Evolutionary conservation across 805 yeast species (phyloP), one percentile per base, ranked within the genome.

Genomic region (Myxozyma monticola): DNA sequence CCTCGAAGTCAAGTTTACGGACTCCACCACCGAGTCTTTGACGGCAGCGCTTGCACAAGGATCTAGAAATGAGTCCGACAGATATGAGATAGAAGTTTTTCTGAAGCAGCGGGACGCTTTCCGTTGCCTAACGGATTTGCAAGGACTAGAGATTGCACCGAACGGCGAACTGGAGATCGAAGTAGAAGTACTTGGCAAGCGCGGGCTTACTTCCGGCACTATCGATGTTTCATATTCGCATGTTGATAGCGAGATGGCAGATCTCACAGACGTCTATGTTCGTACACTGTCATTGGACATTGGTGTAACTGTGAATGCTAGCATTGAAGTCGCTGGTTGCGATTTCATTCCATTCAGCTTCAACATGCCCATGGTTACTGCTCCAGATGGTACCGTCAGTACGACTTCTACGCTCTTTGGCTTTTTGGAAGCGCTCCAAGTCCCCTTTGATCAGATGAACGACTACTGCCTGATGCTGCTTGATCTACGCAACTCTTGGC

Each of bases 401-500:
- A 54, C 61, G 14, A 50, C 54, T 3, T 31, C 48, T 4, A 25
- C 24, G 38, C 41, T 47, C 8, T 4, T 30, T 3, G 33, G 47
- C 24, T 56, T 54, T 59, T 37, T 57, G 41, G 42, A 33, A 12
- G 20, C 34, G 3, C 17, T 56, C 5, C 52, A 52, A 9, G n/a
- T 56, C 12, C 49, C 44, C 31, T 43, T 60, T 71, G 73, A 31
- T 54, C 62, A 35, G 62, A 75, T 56, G 43, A 69, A 78, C 2
- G 81, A 80, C 42, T 87, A 76, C 65, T 82, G 84, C 55, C 68
- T 85, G 40, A 69, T 85, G 46, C 74, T 88, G 0, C 62, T 91
- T 12, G 98, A 93, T 64, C 68, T 93, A 49, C 76, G 88, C 57
- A 91, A 93, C 65, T 75, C 85, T 1, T 90, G 96, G 93, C 74